Evolutionary conservation across 306 rosid genomes (phyloP).

Genomic region (Corylus heterophylla): DNA sequence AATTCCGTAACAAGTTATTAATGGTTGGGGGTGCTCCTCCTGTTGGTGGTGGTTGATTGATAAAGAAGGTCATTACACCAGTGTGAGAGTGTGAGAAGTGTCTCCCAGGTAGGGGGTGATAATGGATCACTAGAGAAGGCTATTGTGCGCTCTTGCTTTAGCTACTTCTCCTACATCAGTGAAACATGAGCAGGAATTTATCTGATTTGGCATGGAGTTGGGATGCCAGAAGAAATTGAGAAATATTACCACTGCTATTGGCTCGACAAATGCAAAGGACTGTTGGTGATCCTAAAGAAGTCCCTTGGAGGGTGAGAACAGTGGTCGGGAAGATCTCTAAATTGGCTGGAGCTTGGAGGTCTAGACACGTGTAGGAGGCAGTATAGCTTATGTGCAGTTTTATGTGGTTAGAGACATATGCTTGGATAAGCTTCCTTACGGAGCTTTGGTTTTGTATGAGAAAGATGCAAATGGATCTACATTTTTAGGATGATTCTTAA

Average conservation of each 20-base stretch:
- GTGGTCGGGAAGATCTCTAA: conserved; percentile 14
- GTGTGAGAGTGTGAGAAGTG: not conserved
- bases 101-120: not conserved
- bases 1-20: not conserved
- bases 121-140: not conserved
- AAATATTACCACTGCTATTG: not conserved
- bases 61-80: not conserved
- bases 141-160: not conserved
- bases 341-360: not conserved
- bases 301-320: conserved; percentile 3
- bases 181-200: not conserved
- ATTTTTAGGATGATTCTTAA: conserved; percentile 16
- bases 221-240: not conserved
- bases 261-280: not conserved
- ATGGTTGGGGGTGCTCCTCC: not conserved
- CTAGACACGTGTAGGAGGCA: conserved; percentile 3
- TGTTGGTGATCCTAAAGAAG: conserved; percentile 2
- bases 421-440: not conserved
- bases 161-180: not conserved
- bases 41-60: not conserved
- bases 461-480: conserved; percentile 18
- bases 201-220: not conserved
- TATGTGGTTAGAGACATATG: conserved; percentile 12
- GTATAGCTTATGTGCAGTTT: conserved; percentile 19
- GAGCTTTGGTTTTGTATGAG: conserved; percentile 14